Evolutionary conservation across 2,329 filamentous ascomycete genomes (phyloP).

Genomic region (Fusarium nurragi): DNA sequence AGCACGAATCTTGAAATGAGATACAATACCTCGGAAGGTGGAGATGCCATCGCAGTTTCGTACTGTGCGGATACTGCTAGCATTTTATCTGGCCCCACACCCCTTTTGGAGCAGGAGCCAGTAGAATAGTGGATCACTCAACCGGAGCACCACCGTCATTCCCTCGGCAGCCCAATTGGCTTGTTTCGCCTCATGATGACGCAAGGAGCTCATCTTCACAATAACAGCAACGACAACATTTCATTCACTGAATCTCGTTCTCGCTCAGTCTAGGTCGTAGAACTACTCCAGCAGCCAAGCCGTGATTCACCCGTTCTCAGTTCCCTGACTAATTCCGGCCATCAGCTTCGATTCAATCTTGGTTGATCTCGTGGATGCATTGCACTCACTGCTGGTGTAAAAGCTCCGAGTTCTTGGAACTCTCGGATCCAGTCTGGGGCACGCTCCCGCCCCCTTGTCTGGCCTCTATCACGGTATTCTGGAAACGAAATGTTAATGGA

Average conservation of each 20-base stretch:
- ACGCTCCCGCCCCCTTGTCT: constrained; percentile 17
- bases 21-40: no score
- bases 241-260: constrained; percentile 19
- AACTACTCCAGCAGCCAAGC: not conserved
- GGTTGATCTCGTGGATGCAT: constrained; percentile 1
- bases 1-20: constrained; percentile 1
- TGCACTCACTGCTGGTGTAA: constrained; percentile 15
- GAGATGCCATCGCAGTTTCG: not conserved
- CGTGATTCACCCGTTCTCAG: constrained; percentile 11
- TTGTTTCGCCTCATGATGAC: constrained; percentile 39
- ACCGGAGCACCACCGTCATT: constrained; percentile 39
- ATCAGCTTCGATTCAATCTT: constrained; percentile 1
- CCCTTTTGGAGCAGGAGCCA: constrained; percentile 29
- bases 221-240: constrained; percentile 20
- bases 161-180: constrained; percentile 32
- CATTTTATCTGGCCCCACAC: constrained; percentile 32
- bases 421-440: constrained; percentile 10
- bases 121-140: constrained; percentile 16
- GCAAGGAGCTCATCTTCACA: constrained; percentile 31
- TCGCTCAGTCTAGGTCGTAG: constrained; percentile 8
- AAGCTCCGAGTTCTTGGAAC: constrained; percentile 23
- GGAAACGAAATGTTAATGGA: constrained; percentile 20
- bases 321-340: constrained; percentile 17
- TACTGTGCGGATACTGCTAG: constrained; percentile 35
- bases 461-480: not conserved